A percentile compares a stretch with the other conserved stretches of the same genome.
These are phyloP conservation scores for Penicillium nucicola DNA, from an alignment of 495 filamentous ascomycete species.

Conservation along the genomic window DNA sequence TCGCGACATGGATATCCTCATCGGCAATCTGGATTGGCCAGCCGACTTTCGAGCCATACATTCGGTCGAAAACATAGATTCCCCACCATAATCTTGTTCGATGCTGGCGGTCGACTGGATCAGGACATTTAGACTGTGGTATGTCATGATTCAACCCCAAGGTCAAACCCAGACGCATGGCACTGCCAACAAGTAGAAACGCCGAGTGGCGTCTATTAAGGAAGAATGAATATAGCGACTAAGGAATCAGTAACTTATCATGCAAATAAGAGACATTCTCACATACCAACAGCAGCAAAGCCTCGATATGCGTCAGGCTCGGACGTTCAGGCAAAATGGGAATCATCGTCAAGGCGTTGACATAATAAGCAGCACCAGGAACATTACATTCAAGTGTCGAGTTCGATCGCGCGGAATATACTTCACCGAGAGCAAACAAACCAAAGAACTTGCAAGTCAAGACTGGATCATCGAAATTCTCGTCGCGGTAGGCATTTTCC, in stretches of 20 bases:
- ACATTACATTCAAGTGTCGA: slow-evolving; percentile 14
- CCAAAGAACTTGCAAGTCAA: slow-evolving; percentile 30
- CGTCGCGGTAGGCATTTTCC: slow-evolving; percentile 15
- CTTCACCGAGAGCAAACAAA: slow-evolving; percentile 31
- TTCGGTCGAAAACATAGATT: slow-evolving; percentile 33
- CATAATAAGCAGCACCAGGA: slow-evolving; percentile 29
- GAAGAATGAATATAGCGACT: slow-evolving; percentile 33
- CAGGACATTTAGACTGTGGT: slow-evolving; percentile 23
- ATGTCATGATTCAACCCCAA: slow-evolving; percentile 34
- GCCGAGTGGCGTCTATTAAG: slow-evolving; percentile 32
- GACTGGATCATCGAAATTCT: slow-evolving; percentile 17
- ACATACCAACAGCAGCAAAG: slow-evolving; percentile 23
- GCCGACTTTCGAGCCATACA: slow-evolving; percentile 30
- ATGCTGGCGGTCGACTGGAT: slow-evolving; percentile 26
- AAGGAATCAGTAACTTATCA: neutral
- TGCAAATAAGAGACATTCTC: neutral
- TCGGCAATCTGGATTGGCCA: slow-evolving; percentile 29
- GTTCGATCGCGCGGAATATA: slow-evolving; percentile 22
- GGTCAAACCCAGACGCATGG: slow-evolving; percentile 26
- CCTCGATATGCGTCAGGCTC: slow-evolving; percentile 24
- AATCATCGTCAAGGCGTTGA: slow-evolving; percentile 28
- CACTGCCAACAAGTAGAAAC: slow-evolving; percentile 25
- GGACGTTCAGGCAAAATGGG: slow-evolving; percentile 29
- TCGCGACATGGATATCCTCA: slow-evolving; percentile 29
- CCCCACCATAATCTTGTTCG: slow-evolving; percentile 31